Evolutionary conservation across 2,329 filamentous ascomycete genomes (phyloP).

Genomic region (Phyllosticta ampelicida): DNA sequence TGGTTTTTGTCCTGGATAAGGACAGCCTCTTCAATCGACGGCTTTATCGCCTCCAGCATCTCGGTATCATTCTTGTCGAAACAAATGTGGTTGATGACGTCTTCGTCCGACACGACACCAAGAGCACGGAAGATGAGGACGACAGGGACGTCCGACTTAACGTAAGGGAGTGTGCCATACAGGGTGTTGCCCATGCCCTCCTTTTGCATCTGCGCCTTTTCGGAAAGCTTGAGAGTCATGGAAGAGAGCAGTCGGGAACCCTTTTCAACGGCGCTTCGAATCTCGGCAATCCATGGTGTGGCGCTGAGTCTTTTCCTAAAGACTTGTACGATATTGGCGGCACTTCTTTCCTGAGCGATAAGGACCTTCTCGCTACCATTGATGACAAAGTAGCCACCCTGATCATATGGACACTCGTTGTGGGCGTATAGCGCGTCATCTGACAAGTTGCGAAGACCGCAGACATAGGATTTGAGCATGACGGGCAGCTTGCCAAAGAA

Average conservation of each 20-base stretch:
- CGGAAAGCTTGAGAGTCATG: conserved; percentile 79
- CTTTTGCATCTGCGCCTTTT: conserved; percentile 70
- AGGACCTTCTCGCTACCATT: conserved; percentile 98
- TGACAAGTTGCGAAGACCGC: conserved; percentile 70
- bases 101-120: conserved; percentile 92
- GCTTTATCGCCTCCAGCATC: conserved; percentile 95
- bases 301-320: conserved; percentile 98
- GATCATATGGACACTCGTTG: conserved; percentile 96
- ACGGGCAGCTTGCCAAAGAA: conserved; percentile 95
- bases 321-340: conserved; percentile 96
- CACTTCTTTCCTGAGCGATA: conserved; percentile 94
- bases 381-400: conserved; percentile 98
- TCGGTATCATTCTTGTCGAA: conserved; percentile 91
- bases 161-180: conserved; percentile 82
- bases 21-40: conserved; percentile 94
- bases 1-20: conserved; percentile 92
- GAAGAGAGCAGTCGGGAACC: conserved; percentile 91
- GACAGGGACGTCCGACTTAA: conserved; percentile 87
- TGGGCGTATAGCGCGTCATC: conserved; percentile 82
- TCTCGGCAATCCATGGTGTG: conserved; percentile 89
- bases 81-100: conserved; percentile 96
- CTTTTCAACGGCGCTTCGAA: conserved; percentile 91
- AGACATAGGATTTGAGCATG: conserved; percentile 97
- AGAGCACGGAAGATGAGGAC: conserved; percentile 92
- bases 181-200: conserved; percentile 80